phyloP scores from a whole-genome alignment of 2,329 filamentous ascomycete species.

The Trichoderma brevicompactum region DNA sequence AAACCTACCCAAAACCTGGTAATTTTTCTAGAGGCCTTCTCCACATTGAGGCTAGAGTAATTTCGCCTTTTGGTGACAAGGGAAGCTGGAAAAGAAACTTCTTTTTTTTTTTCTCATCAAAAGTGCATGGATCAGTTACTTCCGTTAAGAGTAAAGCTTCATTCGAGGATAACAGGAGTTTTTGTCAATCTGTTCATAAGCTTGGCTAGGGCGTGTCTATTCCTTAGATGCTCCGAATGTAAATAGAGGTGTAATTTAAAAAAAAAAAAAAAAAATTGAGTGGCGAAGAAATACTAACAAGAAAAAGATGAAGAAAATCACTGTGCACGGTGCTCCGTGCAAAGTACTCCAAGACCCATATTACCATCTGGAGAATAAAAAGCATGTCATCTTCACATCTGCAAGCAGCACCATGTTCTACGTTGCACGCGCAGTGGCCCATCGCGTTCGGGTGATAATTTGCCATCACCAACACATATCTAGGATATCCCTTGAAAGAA shows the following conservation, averaged over 20 bases:
- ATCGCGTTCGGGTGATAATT: not conserved
- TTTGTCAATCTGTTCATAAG: not conserved
- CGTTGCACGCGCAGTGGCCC: not conserved
- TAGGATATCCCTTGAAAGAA: constrained; percentile 7
- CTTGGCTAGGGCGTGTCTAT: no score
- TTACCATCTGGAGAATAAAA: not conserved
- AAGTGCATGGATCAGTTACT: not conserved
- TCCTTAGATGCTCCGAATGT: no score
- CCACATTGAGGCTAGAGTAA: constrained; percentile 10
- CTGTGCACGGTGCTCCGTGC: no score
- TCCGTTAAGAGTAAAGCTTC: not conserved
- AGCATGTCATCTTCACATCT: not conserved
- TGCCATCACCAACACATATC: constrained; percentile 1
- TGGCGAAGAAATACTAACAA: no score
- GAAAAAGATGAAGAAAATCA: no score
- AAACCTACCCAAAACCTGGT: not conserved
- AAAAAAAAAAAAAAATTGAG: no score
- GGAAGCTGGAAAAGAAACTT: not conserved
- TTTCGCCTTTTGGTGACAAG: constrained; percentile 1
- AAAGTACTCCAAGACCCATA: not conserved
- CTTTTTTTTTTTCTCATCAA: not conserved
- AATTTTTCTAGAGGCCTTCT: not conserved
- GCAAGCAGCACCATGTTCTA: not conserved
- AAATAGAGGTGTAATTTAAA: no score
- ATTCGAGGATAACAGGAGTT: not conserved